Conservation (phyloP, 1,284 basidiomycete species). For the Rhodotorula glutinis region DNA sequence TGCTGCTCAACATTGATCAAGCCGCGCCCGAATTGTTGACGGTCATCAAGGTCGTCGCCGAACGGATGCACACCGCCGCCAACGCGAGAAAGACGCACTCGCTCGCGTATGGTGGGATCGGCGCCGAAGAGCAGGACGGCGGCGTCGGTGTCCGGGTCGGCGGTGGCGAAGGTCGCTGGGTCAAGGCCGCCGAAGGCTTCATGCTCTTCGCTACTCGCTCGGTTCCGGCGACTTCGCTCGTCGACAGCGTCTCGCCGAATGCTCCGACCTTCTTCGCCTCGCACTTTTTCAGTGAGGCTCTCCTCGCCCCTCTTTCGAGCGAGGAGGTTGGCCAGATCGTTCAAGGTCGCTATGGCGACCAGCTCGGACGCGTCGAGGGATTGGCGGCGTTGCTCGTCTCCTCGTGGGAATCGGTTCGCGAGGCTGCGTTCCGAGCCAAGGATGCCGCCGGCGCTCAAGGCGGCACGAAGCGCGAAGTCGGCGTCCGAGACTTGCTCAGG, state of each 20-base stretch:
- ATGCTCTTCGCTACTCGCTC: constrained; percentile 51
- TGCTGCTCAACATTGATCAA: constrained; percentile 89
- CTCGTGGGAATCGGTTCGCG: constrained; percentile 61
- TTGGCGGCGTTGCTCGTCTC: constrained; percentile 57
- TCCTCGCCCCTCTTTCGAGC: constrained; percentile 59
- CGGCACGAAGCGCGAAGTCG: constrained; percentile 55
- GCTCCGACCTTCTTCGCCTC: constrained; percentile 69
- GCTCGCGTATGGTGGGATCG: constrained; percentile 62
- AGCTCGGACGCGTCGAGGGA: constrained; percentile 52
- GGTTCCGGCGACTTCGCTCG: constrained; percentile 17
- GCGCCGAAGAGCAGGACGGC: constrained; percentile 58
- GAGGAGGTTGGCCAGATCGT: constrained; percentile 70
- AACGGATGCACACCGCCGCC: constrained; percentile 30
- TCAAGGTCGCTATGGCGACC: constrained; percentile 59
- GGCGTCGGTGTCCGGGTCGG: constrained; percentile 62
- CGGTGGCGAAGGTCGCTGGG: constrained; percentile 46
- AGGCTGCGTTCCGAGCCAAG: constrained; percentile 26
- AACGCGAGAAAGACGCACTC: constrained; percentile 43
- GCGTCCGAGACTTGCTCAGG: constrained; percentile 74
- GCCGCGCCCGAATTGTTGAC: constrained; percentile 81
- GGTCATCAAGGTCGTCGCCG: constrained; percentile 69
- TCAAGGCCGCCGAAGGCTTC: constrained; percentile 49
- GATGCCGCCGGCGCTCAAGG: constrained; percentile 44
- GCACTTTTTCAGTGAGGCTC: constrained; percentile 74
- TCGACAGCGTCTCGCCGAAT: background rate